Conservation (phyloP, 495 filamentous ascomycete species). For the Xylaria grammica region DNA sequence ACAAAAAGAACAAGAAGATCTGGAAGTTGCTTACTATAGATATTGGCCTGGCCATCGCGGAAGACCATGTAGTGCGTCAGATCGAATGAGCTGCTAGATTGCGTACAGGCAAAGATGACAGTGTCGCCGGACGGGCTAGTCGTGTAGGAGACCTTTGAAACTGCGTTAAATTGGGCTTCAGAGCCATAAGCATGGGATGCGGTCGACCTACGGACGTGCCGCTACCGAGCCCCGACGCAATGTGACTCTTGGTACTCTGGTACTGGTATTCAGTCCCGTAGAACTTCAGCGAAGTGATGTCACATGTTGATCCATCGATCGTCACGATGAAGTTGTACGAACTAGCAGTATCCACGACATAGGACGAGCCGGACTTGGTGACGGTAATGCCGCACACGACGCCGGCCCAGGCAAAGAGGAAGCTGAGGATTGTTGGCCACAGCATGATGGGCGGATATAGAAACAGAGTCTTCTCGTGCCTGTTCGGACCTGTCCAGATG, state of each 20-base stretch:
- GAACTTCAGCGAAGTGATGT: conserved; percentile 60
- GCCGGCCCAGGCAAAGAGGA: conserved; percentile 28
- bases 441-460: conserved; percentile 16
- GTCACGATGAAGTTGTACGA: conserved; percentile 54
- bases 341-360: conserved; percentile 52
- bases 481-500: conserved; percentile 2
- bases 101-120: conserved; percentile 55
- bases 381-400: conserved; percentile 41
- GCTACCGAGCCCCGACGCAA: conserved; percentile 60
- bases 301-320: conserved; percentile 53
- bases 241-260: conserved; percentile 51
- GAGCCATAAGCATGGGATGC: conserved; percentile 44
- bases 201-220: conserved; percentile 35
- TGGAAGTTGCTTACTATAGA: conserved; percentile 41
- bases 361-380: conserved; percentile 31
- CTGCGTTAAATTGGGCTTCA: conserved; percentile 14
- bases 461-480: not conserved
- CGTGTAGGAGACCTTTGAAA: conserved; percentile 12
- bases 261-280: conserved; percentile 57
- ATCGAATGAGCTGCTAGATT: conserved; percentile 45
- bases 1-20: not conserved
- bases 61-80: conserved; percentile 61
- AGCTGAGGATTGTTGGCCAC: conserved; percentile 25
- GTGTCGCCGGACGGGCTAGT: conserved; percentile 41
- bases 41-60: conserved; percentile 52